These are phyloP conservation scores for Saccharum officinarum DNA, from an alignment of 176 grass and related monocot species.

Conservation along the genomic window DNA sequence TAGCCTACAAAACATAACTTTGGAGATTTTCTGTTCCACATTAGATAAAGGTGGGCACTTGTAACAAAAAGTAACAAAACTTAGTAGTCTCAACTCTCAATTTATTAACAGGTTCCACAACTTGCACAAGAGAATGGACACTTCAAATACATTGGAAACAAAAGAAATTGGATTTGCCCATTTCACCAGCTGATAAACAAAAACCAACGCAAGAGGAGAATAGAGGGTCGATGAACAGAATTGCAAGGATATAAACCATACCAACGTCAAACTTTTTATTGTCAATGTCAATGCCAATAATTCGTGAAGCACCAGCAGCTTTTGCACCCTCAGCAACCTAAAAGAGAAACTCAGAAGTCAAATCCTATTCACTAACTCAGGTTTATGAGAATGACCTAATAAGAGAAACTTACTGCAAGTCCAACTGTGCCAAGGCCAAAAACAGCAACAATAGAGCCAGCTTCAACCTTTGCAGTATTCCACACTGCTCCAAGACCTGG, in stretches of 20 bases:
- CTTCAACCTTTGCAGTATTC: conserved; percentile 98
- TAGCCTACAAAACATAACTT: background rate
- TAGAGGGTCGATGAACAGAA: background rate
- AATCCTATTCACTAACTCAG: background rate
- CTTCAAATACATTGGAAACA: background rate
- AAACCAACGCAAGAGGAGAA: background rate
- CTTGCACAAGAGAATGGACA: background rate
- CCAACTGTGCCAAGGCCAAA: conserved; percentile 98
- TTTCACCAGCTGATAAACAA: background rate
- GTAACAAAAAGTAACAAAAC: background rate
- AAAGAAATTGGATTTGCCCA: background rate
- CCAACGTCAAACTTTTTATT: conserved; percentile 90
- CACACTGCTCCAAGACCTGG: conserved; percentile 96
- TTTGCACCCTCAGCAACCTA: conserved; percentile 97
- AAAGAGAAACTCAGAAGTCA: conserved; percentile 16
- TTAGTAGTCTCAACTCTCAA: background rate
- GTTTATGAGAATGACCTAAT: background rate
- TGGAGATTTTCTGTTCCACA: background rate
- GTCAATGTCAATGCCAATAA: conserved; percentile 97
- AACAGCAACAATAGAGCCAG: conserved; percentile 82
- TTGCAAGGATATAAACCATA: conserved; percentile 28
- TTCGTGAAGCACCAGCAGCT: conserved; percentile 80
- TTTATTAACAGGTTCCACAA: background rate
- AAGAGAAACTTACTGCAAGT: conserved; percentile 76
- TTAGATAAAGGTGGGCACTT: background rate